Conservation (phyloP, 257 asterid genomes). For the Capsicum pubescens region DNA sequence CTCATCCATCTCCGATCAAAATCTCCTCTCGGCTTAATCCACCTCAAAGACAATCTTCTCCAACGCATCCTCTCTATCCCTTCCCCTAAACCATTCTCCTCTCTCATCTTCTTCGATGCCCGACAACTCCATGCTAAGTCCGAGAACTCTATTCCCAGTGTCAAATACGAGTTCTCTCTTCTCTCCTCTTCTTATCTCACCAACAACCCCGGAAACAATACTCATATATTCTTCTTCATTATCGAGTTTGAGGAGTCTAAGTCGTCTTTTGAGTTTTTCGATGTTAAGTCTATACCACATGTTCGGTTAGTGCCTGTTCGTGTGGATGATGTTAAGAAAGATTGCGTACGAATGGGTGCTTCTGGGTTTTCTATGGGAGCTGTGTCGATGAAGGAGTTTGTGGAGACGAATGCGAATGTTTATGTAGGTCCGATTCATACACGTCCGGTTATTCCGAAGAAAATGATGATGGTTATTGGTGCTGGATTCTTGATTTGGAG, state of each 20-base stretch:
- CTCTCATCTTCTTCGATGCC: slow-evolving; percentile 83
- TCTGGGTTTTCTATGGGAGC: slow-evolving; percentile 69
- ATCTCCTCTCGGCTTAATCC: slow-evolving; percentile 63
- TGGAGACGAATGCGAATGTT: slow-evolving; percentile 53
- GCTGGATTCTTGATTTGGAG: slow-evolving; percentile 51
- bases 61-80: slow-evolving; percentile 61
- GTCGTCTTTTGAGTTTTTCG: slow-evolving; percentile 61
- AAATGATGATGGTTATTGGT: slow-evolving; percentile 51
- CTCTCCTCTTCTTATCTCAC: slow-evolving; percentile 63
- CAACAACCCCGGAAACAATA: slow-evolving; percentile 54
- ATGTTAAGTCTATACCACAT: slow-evolving; percentile 78
- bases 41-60: slow-evolving; percentile 63
- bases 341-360: slow-evolving; percentile 74
- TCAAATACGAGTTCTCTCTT: slow-evolving; percentile 66
- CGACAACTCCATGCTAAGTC: slow-evolving; percentile 69
- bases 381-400: slow-evolving; percentile 83
- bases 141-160: slow-evolving; percentile 60
- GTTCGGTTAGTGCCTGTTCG: slow-evolving; percentile 70
- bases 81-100: slow-evolving; percentile 72
- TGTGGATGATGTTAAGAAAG: slow-evolving; percentile 58
- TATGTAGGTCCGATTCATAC: slow-evolving; percentile 63
- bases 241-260: slow-evolving; percentile 77
- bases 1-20: slow-evolving; percentile 63
- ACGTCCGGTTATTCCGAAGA: slow-evolving; percentile 70
- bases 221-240: slow-evolving; percentile 67